Evolutionary conservation across 2,329 filamentous ascomycete species (phyloP).

Genomic region (Hypocreales sp.): DNA sequence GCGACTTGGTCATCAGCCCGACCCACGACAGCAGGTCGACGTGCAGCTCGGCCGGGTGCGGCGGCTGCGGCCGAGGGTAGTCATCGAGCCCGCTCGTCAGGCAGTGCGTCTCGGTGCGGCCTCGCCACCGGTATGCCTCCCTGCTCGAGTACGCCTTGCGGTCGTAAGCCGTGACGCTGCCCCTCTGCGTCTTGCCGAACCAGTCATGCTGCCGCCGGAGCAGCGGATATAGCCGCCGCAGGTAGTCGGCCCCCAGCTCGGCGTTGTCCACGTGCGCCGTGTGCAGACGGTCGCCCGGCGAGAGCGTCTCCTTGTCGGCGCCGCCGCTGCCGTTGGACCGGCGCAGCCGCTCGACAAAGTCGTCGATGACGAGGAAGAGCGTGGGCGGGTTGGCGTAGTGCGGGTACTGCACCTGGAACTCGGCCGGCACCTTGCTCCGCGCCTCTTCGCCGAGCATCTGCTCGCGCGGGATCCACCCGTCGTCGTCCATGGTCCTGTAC

Average conservation of each 20-base stretch:
- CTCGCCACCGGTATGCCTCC: slow-evolving; percentile 91
- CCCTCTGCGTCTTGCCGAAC: slow-evolving; percentile 85
- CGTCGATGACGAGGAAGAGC: slow-evolving; percentile 75
- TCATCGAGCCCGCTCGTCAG: slow-evolving; percentile 91
- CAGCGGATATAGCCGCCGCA: slow-evolving; percentile 68
- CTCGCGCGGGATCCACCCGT: slow-evolving; percentile 94
- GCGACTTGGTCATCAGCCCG: slow-evolving; percentile 84
- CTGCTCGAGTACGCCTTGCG: slow-evolving; percentile 76
- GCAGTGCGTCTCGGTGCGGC: slow-evolving; percentile 72
- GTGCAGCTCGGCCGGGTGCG: slow-evolving; percentile 90
- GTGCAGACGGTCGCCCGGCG: slow-evolving; percentile 31
- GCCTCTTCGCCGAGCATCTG: slow-evolving; percentile 88
- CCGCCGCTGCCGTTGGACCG: slow-evolving; percentile 31
- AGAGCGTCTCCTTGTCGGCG: slow-evolving; percentile 26
- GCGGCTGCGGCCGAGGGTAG: slow-evolving; percentile 85
- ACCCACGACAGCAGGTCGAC: slow-evolving; percentile 93
- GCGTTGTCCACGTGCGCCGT: slow-evolving; percentile 52
- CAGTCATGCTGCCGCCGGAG: slow-evolving; percentile 83
- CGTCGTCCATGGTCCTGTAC: slow-evolving; percentile 91
- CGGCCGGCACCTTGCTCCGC: slow-evolving; percentile 79
- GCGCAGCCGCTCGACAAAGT: slow-evolving; percentile 66
- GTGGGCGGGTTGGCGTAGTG: slow-evolving; percentile 97
- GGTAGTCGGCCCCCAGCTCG: slow-evolving; percentile 52
- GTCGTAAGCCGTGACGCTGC: slow-evolving; percentile 84
- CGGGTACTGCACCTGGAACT: slow-evolving; percentile 92